Base-by-base conservation (phyloP, 495 filamentous ascomycete species). In the Podospora anserina region DNA sequence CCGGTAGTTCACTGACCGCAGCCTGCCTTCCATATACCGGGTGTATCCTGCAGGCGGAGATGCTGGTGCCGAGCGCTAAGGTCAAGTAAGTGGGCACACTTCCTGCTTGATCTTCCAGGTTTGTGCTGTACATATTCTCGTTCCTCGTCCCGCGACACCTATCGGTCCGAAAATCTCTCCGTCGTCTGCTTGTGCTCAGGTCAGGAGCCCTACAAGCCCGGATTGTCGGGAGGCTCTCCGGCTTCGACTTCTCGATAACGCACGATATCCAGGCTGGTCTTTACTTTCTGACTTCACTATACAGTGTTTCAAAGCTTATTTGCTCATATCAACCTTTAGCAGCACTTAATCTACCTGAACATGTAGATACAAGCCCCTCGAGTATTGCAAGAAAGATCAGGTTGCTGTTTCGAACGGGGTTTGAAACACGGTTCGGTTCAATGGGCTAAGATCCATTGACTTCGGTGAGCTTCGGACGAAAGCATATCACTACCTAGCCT, bases 151-250 rank as follows among this genome's bases (percentile, higher is more conserved):
- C 56, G 34, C 27, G 53, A 34, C 34, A 62, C 23, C 63, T 67
- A 70, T 68, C 65, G 69, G 65, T 34, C 65, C 62, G 65, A 70
- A 63, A 58, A 63, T 16, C 20, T 49, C 32, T 63, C 61, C 61
- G 61, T 49, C 20, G 15, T 13, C 28, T 49, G 5, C 44, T 39
- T 65, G 39, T 49, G 9, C 20, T n/a, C 34, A 62, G 3, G 44
- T 49, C 19, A 39, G 54, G 39, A 62, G 66, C 56, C 58, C 44
- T 61, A 63, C 34, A 54, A 15, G 30, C 30, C 19, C 65, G 65
- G 65, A 61, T 70, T 23, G 3, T 59, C 69, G 65, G 68, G 61
- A 13, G 56, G 19, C 20, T 53, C 15, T 63, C 28, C 66, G 7
- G 28, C 30, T 7, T 32, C 7, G 3, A 32, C 30, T 32, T 32